Evolutionary conservation across 2,329 filamentous ascomycete genomes (phyloP).

Genomic region (Calonectria naviculata): DNA sequence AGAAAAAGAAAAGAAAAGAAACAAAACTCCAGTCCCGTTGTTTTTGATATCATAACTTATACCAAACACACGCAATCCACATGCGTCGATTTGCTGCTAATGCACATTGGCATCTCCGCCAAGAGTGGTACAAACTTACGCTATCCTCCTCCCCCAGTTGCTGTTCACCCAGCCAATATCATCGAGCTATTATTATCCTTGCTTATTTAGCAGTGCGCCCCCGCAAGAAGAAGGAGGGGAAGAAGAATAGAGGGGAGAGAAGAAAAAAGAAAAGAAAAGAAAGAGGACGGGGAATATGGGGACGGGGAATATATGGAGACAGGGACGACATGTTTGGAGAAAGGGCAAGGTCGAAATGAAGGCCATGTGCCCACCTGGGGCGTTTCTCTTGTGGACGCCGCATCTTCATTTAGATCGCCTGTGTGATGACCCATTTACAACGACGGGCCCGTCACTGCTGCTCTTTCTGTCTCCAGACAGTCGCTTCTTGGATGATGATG

Average conservation of each 20-base stretch:
- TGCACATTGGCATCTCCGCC: conserved; percentile 11
- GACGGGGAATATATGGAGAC: background rate
- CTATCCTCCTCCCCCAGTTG: background rate
- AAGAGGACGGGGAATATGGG: background rate
- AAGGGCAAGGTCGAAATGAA: background rate
- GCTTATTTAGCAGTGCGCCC: background rate
- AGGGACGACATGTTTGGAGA: background rate
- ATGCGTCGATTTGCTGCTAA: background rate
- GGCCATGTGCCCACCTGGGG: background rate
- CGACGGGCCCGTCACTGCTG: conserved; percentile 21
- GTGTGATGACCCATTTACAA: conserved; percentile 34
- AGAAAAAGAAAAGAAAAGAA: background rate
- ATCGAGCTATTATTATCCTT: background rate
- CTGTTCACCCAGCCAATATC: background rate
- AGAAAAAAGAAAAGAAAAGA: background rate
- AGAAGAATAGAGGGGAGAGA: background rate
- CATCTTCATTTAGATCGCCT: conserved; percentile 16
- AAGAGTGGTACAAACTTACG: background rate
- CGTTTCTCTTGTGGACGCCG: background rate
- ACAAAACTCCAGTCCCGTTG: background rate
- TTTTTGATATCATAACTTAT: background rate
- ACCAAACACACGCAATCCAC: background rate
- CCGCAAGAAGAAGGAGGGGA: background rate
- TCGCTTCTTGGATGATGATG: conserved; percentile 5
- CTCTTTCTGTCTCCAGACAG: conserved; percentile 10